Evolutionary conservation across 2,329 filamentous ascomycete species (phyloP), one percentile per base, ranked within the genome.

Genomic region (Grosmannia huntii): DNA sequence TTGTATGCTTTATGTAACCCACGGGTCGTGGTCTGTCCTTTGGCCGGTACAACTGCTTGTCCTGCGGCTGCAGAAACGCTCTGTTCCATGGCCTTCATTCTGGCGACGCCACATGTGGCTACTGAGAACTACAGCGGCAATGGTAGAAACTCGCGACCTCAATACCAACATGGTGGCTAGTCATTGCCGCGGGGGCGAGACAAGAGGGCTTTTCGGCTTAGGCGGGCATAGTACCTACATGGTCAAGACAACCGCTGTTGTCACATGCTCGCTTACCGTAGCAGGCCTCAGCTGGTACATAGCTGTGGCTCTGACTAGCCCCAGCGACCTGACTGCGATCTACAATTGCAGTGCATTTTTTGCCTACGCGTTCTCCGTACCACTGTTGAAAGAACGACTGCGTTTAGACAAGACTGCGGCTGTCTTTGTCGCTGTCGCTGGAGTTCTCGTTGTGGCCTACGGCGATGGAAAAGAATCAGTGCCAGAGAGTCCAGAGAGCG

Each of bases 321-420:
- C 94, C 3, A 90, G 87, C 64, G 94, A 99, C 71, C 74, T 99
- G 65, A 99, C 94, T 0, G 94, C 94, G 57, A 99, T 99, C 66
- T 99, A 99, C 80, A 99, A 99, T 74, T 99, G 94, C 77, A 95
- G 89, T 57, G 92, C 94, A 60, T 99, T 99, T 73, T 99, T 99
- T 70, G 94, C 94, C 54, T 99, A 99, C 69, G 92, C 89, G 14
- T 99, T 99, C 69, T 95, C 89, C 52, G 90, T 99, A 51, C 90
- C 91, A 1, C 73, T 99, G 21, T 77, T 99, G 2, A 84, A 88
- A 59, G 94, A 99, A 71, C 89, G 87, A 64, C 73, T 96, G 14
- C 84, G 89, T 25, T 73, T 86, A 44, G 89, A 89, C 73, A 99
- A 99, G 75, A 85, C 90, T 31, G 69, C 95, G 55, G 89, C 92